Base-by-base conservation (phyloP, 2,329 filamentous ascomycete genomes). In the Fusarium sp. region DNA sequence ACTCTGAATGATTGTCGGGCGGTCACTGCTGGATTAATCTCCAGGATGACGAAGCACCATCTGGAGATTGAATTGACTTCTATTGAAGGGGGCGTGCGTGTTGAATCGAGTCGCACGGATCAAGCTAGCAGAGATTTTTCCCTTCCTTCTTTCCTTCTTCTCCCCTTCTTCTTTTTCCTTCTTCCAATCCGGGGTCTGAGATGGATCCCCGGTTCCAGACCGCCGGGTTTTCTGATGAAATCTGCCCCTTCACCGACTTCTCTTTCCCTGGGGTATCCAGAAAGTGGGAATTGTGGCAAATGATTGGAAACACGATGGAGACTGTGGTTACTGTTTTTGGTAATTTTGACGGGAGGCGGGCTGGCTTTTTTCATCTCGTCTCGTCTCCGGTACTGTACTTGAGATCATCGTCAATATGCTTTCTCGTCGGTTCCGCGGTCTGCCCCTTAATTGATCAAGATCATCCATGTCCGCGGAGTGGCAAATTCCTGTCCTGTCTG, bases 171-270 rank as follows among this genome's bases (percentile, higher is more conserved):
- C 47, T 59, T 74, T 65, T 66, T 71, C 47, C 65, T 63, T 74
- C 65, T 30, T 35, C 33, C 65, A 73, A 77, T 77, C 71, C 35
- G 71, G 76, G 75, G 76, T 72, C 33, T 33, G 20, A 54, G 40
- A 75, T 67, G 59, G 65, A 37, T 56, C 69, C 69, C 68, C 70
- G 35, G 72, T 73, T 70, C 72, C 72, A 74, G 72, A 75, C 72
- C 72, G 69, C 72, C 66, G 72, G 72, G 72, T 73, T 59, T 59
- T 54, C 25, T 70, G 66, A 60, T 20, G 60, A 73, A 68, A 58
- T 69, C 57, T 68, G 27, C 68, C 69, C 25, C 47, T 72, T 76
- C 76, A 77, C 76, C 76, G 76, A 78, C 76, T 76, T 68, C 33
- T 60, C 22, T 33, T 32, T 32, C 15, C 57, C 25, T 47, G 40